phyloP scores from a whole-genome alignment of 1,139 yeast species.

The Hansenula anomala region DNA sequence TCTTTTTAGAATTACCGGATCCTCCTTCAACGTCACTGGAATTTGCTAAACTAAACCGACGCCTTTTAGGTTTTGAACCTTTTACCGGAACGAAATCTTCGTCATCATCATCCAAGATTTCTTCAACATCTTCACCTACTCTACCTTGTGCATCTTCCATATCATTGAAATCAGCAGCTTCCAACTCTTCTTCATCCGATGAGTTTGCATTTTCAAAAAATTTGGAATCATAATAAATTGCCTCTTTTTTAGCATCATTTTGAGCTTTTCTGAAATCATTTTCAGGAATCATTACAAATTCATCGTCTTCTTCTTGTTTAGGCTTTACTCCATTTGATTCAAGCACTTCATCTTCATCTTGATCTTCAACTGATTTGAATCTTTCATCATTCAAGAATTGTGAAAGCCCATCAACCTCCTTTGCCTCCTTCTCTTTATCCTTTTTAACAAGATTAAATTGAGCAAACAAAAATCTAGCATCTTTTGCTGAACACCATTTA shows the following conservation, averaged over 20 bases:
- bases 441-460: constrained; percentile 2
- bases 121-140: neutral
- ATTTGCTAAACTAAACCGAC: neutral
- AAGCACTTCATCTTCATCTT: neutral
- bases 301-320: constrained; percentile 12
- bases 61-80: no score
- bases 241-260: neutral
- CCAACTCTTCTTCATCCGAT: constrained; percentile 9
- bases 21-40: neutral
- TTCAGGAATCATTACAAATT: constrained; percentile 10
- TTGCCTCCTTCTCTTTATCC: no score
- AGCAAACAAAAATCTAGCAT: constrained; percentile 11
- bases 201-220: constrained; percentile 9
- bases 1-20: neutral
- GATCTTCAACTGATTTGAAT: neutral
- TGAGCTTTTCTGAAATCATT: constrained; percentile 7
- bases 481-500: constrained; percentile 19
- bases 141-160: neutral
- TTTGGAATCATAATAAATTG: constrained; percentile 5
- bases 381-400: no score
- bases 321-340: constrained; percentile 4
- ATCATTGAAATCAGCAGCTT: neutral
- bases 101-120: no score
- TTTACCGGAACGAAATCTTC: no score
- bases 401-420: no score